A percentile compares a stretch with the other conserved stretches of the same genome.
Conservation (phyloP, 176 grass and related monocot genomes). For the Avena insularis region DNA sequence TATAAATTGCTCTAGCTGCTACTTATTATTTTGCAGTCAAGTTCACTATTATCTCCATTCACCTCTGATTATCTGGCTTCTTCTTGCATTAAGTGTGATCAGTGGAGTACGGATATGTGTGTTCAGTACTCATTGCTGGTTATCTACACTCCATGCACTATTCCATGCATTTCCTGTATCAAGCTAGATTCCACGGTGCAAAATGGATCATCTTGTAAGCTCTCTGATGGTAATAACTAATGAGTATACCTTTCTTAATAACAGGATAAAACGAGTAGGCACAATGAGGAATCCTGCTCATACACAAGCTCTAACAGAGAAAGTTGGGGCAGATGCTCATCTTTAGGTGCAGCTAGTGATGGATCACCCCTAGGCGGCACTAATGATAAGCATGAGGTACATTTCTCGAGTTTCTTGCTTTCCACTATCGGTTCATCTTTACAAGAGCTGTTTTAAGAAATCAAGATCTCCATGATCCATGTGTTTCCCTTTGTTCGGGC, state of each 20-base stretch:
- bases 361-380: conserved; percentile 56
- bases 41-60: conserved; percentile 4
- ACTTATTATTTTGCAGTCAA: conserved; percentile 6
- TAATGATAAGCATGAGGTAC: conserved; percentile 70
- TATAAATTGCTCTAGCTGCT: conserved; percentile 35
- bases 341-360: conserved; percentile 74
- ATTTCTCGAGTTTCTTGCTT: conserved; percentile 31
- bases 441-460: background rate
- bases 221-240: conserved; percentile 31
- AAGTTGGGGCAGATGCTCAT: conserved; percentile 91
- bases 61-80: background rate
- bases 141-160: background rate
- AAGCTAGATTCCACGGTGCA: background rate
- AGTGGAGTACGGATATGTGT: background rate
- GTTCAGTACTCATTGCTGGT: background rate
- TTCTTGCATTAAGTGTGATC: conserved; percentile 3
- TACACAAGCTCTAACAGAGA: conserved; percentile 88
- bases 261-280: conserved; percentile 63
- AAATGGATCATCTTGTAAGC: conserved; percentile 20
- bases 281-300: conserved; percentile 80
- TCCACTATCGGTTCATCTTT: background rate
- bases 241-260: conserved; percentile 31
- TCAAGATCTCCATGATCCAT: background rate
- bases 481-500: background rate
- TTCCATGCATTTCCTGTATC: conserved; percentile 24